Conservation (phyloP, 164 flowering plant species). For the Piper longum region DNA sequence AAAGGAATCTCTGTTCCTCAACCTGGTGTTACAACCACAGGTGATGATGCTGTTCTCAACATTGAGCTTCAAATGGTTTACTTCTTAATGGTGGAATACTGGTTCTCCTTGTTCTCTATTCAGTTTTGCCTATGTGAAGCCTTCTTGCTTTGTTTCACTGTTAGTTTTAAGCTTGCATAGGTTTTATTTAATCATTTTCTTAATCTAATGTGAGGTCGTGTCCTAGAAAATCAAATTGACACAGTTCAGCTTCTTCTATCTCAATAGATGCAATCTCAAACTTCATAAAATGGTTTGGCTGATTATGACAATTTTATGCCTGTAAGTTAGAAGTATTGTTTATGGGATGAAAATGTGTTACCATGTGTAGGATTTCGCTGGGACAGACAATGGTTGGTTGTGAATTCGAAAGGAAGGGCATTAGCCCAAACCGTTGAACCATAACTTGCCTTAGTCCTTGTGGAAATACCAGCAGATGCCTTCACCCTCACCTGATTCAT, state of each 20-base stretch:
- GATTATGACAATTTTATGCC: not conserved
- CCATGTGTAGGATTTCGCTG: slow-evolving; percentile 57
- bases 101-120: too few relatives aligned
- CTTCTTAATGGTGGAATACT: too few relatives aligned
- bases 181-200: too few relatives aligned
- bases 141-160: too few relatives aligned
- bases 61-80: too few relatives aligned
- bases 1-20: slow-evolving; percentile 71
- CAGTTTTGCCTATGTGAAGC: too few relatives aligned
- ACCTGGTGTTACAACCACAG: slow-evolving; percentile 55
- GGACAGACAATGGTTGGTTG: slow-evolving; percentile 82
- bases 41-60: slow-evolving; percentile 21
- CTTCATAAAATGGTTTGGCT: too few relatives aligned
- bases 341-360: slow-evolving; percentile 4
- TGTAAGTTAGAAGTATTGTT: not conserved
- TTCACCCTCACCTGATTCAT: slow-evolving; percentile 39
- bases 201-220: too few relatives aligned
- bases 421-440: slow-evolving; percentile 79
- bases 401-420: slow-evolving; percentile 64
- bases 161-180: too few relatives aligned
- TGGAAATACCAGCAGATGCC: slow-evolving; percentile 60
- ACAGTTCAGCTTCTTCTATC: too few relatives aligned
- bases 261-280: too few relatives aligned
- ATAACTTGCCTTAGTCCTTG: slow-evolving; percentile 66
- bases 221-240: too few relatives aligned